These are phyloP conservation scores for Alternaria incomplexa DNA, from an alignment of 2,329 filamentous ascomycete species.

Conservation along the genomic window DNA sequence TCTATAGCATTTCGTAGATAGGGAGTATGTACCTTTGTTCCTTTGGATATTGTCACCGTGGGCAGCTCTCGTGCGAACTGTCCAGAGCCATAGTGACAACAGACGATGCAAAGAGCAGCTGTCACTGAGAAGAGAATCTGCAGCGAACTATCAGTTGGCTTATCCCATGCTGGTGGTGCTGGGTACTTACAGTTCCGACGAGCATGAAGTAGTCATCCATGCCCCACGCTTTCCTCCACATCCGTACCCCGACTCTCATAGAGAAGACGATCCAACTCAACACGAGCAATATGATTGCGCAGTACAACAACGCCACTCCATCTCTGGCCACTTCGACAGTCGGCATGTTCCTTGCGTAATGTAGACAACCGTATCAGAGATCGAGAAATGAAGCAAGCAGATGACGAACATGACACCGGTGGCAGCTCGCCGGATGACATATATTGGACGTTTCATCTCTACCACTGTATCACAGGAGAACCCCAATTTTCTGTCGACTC, in stretches of 20 bases:
- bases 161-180: neutral
- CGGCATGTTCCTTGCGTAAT: slow-evolving; percentile 9
- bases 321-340: slow-evolving; percentile 23
- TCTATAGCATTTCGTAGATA: neutral
- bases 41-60: slow-evolving; percentile 15
- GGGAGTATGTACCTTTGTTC: slow-evolving; percentile 17
- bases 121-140: slow-evolving; percentile 26
- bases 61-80: slow-evolving; percentile 18
- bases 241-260: slow-evolving; percentile 23
- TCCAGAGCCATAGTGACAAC: slow-evolving; percentile 25
- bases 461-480: neutral
- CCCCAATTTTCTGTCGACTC: neutral
- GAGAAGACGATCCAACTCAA: slow-evolving; percentile 26
- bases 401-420: neutral
- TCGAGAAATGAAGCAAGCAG: neutral
- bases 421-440: neutral
- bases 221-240: slow-evolving; percentile 21
- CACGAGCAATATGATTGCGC: slow-evolving; percentile 21
- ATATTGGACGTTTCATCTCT: slow-evolving; percentile 1
- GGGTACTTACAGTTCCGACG: slow-evolving; percentile 19
- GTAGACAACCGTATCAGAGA: neutral
- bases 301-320: slow-evolving; percentile 24
- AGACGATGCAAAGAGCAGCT: slow-evolving; percentile 26
- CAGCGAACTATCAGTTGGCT: neutral
- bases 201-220: slow-evolving; percentile 27